These are phyloP conservation scores for Colletotrichum eremochloae DNA, from an alignment of 2,329 filamentous ascomycete genomes.

Conservation along the genomic window DNA sequence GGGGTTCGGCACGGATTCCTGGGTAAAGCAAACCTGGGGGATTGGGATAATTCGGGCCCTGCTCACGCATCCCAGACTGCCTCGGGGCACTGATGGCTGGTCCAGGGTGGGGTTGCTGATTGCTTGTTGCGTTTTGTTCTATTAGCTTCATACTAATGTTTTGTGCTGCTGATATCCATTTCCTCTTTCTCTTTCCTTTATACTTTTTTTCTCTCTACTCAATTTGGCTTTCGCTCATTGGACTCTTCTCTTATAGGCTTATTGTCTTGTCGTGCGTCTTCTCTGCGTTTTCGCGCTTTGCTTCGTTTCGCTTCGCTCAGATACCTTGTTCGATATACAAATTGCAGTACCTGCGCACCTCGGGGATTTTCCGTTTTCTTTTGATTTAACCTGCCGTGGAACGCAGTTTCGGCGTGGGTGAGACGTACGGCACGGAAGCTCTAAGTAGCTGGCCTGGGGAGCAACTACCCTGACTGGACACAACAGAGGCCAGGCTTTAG, in stretches of 20 bases:
- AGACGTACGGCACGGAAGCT: conserved; percentile 12
- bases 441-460: conserved; percentile 2
- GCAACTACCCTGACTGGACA: background rate
- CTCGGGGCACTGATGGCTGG: conserved; percentile 62
- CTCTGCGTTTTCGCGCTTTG: conserved; percentile 15
- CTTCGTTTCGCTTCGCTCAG: conserved; percentile 52
- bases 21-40: conserved; percentile 46
- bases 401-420: conserved; percentile 18
- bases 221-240: conserved; percentile 49
- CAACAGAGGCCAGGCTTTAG: background rate
- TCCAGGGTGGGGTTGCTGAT: conserved; percentile 61
- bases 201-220: conserved; percentile 46
- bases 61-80: conserved; percentile 60
- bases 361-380: conserved; percentile 33
- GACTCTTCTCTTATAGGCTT: conserved; percentile 44
- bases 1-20: conserved; percentile 55
- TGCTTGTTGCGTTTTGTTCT: conserved; percentile 55
- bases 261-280: conserved; percentile 9
- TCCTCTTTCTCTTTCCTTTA: conserved; percentile 57
- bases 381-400: conserved; percentile 26
- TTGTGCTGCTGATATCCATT: conserved; percentile 55
- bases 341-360: conserved; percentile 46
- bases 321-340: conserved; percentile 74
- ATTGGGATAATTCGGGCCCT: conserved; percentile 49
- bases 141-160: conserved; percentile 56